Evolutionary conservation across 345 rosid genomes (phyloP), one percentile per base, ranked within the genome.

Genomic region (Eucalyptus regnans): DNA sequence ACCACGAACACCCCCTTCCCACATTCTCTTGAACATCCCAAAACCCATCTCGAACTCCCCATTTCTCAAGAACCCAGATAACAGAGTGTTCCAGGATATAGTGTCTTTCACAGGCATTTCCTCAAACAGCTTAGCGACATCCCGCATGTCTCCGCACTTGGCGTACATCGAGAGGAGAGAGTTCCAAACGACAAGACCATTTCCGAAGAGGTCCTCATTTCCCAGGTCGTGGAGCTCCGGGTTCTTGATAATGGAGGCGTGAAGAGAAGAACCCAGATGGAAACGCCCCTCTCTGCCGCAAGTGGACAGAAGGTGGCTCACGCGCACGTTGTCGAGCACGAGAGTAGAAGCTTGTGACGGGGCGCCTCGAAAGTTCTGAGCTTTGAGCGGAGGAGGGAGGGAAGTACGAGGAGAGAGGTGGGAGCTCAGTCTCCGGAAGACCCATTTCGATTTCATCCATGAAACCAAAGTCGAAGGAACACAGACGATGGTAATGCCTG

Each of bases 401-500:
- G 62, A 23, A 56, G 62, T 56, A 12, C 62, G 29, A 56, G 62
- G 87, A 49, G 95, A 95, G 88, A 92, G 88, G 86, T 90, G 93
- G 92, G 95, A 89, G 87, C 84, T 92, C 33, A 95, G 92, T 87
- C 90, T 94, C 88, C 90, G 95, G 87, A 96, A 91, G 87, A 93
- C 90, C 98, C 98, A 96, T 91, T 93, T 91, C 92, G 96, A 86
- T 93, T 93, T 96, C 99, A 96, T 97, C 96, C 97, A 94, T 93
- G 91, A 90, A 93, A 87, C 37, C 15, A 33, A 23, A 11, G 51
- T 48, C 44, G 41, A 3, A 3, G 84, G 44, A 56, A 56, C 44
- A 76, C 84, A 20, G 27, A 52, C 58, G 10, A 52, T 3, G 1
- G 58, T 1, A 8, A 52, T 52, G 0, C 23, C 0, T 37, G 41